phyloP scores from a whole-genome alignment of 2,329 filamentous ascomycete species.

The Fusarium citri region DNA sequence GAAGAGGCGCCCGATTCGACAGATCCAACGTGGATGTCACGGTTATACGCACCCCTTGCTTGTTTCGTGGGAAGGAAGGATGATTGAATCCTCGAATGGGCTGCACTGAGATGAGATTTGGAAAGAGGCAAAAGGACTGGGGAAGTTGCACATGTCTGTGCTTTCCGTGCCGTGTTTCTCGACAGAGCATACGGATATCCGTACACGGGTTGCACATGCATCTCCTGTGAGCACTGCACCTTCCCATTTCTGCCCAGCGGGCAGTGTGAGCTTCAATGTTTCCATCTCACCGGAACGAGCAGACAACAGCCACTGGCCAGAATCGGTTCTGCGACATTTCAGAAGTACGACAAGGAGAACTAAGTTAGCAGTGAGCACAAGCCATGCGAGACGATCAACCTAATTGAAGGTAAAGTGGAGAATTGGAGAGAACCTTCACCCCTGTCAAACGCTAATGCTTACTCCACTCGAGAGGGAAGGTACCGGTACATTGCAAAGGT shows the following conservation, averaged over 20 bases:
- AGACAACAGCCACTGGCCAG: neutral
- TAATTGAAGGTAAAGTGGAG: constrained; percentile 34
- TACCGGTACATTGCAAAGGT: constrained; percentile 37
- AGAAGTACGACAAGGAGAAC: constrained; percentile 1
- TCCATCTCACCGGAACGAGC: constrained; percentile 7
- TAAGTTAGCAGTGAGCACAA: constrained; percentile 13
- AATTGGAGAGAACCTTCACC: constrained; percentile 29
- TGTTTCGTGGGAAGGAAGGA: constrained; percentile 26
- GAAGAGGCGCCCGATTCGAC: constrained; percentile 32
- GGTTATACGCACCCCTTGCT: constrained; percentile 37
- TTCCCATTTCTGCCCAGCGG: constrained; percentile 6
- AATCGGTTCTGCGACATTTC: constrained; percentile 24
- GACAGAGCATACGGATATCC: neutral
- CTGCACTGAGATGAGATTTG: constrained; percentile 20
- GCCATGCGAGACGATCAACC: constrained; percentile 39
- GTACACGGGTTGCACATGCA: neutral
- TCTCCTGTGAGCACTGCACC: neutral
- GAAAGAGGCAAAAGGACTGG: constrained; percentile 14
- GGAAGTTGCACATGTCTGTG: constrained; percentile 3
- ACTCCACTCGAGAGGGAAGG: constrained; percentile 24
- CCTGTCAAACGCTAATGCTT: constrained; percentile 16
- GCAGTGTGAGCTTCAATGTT: neutral
- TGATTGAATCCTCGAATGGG: constrained; percentile 11
- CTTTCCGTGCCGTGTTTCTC: constrained; percentile 10
- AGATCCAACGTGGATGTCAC: constrained; percentile 17